A percentile compares a stretch with the other conserved stretches of the same genome.
These are phyloP conservation scores for Whalleya microplaca DNA, from an alignment of 2,329 filamentous ascomycete species.

Conservation along the genomic window DNA sequence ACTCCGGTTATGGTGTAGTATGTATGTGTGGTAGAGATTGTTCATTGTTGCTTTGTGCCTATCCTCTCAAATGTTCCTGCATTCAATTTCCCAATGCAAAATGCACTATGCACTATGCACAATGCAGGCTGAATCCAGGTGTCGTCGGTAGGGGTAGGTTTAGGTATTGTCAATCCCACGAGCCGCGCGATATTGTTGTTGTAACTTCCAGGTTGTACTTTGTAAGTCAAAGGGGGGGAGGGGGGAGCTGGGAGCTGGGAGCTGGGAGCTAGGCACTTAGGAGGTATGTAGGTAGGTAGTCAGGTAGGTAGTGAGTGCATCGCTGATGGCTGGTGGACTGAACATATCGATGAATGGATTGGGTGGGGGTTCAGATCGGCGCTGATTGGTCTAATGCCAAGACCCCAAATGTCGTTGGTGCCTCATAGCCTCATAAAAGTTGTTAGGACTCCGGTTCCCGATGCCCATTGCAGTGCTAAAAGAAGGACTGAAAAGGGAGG, in stretches of 20 bases:
- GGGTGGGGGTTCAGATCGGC: neutral
- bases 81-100: neutral
- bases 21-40: neutral
- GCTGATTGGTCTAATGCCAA: neutral
- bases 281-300: too few relatives aligned
- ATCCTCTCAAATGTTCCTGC: neutral
- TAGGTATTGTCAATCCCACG: neutral
- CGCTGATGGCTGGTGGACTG: neutral
- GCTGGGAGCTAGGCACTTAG: too few relatives aligned
- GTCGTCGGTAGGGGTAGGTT: neutral
- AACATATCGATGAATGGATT: neutral
- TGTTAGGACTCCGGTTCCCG: neutral
- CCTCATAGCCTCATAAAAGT: neutral
- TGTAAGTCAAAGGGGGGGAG: neutral
- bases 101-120: too few relatives aligned
- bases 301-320: neutral
- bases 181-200: neutral
- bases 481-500: too few relatives aligned
- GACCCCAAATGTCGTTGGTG: neutral
- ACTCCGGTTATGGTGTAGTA: too few relatives aligned
- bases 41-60: neutral
- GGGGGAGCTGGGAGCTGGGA: too few relatives aligned
- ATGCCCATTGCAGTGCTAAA: neutral
- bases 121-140: neutral
- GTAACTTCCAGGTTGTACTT: too few relatives aligned